These are phyloP conservation scores for Mrakiaceae sp. DNA, from an alignment of 1,284 basidiomycete species.

Conservation along the genomic window DNA sequence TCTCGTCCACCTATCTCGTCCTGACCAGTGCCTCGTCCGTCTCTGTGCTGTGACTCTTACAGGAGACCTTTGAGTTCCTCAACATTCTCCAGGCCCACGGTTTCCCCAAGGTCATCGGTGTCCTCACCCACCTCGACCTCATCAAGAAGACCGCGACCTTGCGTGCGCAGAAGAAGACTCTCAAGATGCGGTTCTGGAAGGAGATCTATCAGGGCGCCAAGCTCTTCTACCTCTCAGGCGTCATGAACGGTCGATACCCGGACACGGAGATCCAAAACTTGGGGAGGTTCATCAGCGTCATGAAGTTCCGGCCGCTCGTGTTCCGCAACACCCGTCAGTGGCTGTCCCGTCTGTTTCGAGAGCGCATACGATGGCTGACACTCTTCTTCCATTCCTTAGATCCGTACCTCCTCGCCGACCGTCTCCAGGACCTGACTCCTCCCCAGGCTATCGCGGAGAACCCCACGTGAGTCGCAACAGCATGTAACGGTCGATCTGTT, in stretches of 20 bases:
- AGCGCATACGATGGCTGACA: neutral
- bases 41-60: neutral
- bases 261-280: constrained; percentile 95
- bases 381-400: constrained; percentile 39
- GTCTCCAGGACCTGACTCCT: constrained; percentile 88
- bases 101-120: constrained; percentile 94
- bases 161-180: constrained; percentile 80
- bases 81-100: constrained; percentile 95
- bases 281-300: constrained; percentile 88
- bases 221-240: constrained; percentile 94
- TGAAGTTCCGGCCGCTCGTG: constrained; percentile 95
- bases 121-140: constrained; percentile 92
- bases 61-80: constrained; percentile 99
- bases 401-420: constrained; percentile 91
- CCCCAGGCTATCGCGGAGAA: constrained; percentile 70
- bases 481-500: neutral
- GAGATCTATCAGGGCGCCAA: constrained; percentile 99
- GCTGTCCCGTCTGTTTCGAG: neutral
- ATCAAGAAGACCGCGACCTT: constrained; percentile 86
- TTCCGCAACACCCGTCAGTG: constrained; percentile 66
- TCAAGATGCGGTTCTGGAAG: constrained; percentile 99
- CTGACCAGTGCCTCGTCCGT: neutral
- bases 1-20: constrained; percentile 8
- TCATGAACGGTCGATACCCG: constrained; percentile 95
- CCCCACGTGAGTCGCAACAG: constrained; percentile 56